Base-by-base conservation (phyloP, 78 protist species). In the Creolimax fragrantissima region DNA sequence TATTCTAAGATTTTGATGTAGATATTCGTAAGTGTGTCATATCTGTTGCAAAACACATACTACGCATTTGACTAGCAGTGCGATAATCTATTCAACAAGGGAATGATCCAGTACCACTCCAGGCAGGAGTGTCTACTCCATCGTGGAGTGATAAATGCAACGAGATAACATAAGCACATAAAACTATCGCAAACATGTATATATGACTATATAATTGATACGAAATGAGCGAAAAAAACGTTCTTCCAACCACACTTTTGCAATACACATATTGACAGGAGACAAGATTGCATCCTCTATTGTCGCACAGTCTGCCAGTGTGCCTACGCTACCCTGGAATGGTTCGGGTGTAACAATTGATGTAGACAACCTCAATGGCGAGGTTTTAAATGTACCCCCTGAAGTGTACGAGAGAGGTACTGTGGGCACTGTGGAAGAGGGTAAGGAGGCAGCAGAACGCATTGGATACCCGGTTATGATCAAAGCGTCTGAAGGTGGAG, bases 221-320 rank as follows among this genome's bases (percentile, higher is more conserved):
- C 39, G 24, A 32, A 17, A 32, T 24, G 74, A 17, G 24, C 74
- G 24, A 58, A 0, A 58, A 58, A 24, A 17, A 58, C 74, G 2
- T 58, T 58, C 0, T 58, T 58, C 24, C 24, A 0, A 17, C 24
- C 11, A 58, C 74, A 58, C 74, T 24, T 32, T 24, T 17, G 24
- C 39, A 32, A 58, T 24, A 17, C 24, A 32, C 24, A 17, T 24
- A 24, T 58, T 94, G 41, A 94, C 97, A 39, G 99, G 99, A 3
- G 99, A 98, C 96, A 98, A 98, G 95, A 97, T 98, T 41, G 96
- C 96, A 5, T 96, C 99, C 24, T 95, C 98, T 37, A 93, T 98
- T 36, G 96, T 98, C n/a, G 99, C 99, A 3, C 99, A 98, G 94
- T 81, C 97, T 2, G 98, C 97, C 3, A 42, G 91, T 3, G 99